Base-by-base conservation (phyloP, 257 asterid genomes). In the Solanum habrochaites region DNA sequence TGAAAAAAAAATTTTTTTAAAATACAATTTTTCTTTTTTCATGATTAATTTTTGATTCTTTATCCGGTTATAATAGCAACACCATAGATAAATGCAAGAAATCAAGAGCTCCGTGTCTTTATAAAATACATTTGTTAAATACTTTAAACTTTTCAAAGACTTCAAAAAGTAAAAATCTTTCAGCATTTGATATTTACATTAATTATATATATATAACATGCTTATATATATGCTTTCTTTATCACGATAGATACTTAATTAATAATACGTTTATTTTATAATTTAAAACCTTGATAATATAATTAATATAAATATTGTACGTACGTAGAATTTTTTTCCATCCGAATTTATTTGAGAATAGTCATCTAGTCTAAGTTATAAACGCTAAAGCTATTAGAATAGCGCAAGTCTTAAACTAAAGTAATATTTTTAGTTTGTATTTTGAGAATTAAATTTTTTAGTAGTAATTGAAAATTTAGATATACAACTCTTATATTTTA, bases 191-290 rank as follows among this genome's bases (percentile, higher is more conserved):
- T 10, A 62, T 62, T 23, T 62, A 10, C 15, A 12, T 66, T 14
- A 25, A 25, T 4, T 66, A 12, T 11, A 66, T 66, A 29, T 64
- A 25, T 8, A 25, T 64, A 7, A 11, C 8, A 64, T 8, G 0
- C 12, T 7, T 62, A 5, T n/a, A 62, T 0, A n/a, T 64, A 25
- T 27, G 1, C 8, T 11, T 13, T 64, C 0, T n/a, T n/a, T 64
- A n/a, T 64, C 31, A 64, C 1, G 3, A 64, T 64, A n/a, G n/a
- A n/a, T n/a, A n/a, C 32, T n/a, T 23, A n/a, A 11, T 21, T 64
- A 21, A 0, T 23, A 2, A 25, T 11, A n/a, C 25, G 4, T 12
- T 11, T n/a, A 25, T 5, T n/a, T n/a, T 14, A 11, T 0, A 14
- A 25, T 25, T 25, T 2, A 64, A 64, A 64, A 64, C 35, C 25